Percentiles rank a stretch among this genome's conserved stretches.
Evolutionary conservation across 345 rosid genomes (phyloP).

Genomic region (Melaleuca alternifolia): DNA sequence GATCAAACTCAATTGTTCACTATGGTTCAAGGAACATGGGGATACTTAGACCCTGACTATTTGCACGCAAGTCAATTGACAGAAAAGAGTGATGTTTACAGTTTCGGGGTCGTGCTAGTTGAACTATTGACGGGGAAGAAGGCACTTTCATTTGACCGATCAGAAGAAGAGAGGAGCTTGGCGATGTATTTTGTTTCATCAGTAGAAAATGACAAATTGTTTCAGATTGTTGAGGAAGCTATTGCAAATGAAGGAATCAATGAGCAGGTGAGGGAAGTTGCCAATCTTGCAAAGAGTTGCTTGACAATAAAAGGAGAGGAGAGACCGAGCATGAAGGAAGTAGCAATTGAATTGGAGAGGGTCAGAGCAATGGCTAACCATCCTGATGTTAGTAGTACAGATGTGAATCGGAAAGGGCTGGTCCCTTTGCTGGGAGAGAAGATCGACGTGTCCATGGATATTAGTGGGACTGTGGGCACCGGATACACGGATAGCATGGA

Average conservation of each 20-base stretch:
- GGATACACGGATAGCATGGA: not conserved
- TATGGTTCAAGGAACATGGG: slow-evolving; percentile 31
- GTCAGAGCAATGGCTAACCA: not conserved
- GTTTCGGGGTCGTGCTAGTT: too few relatives aligned
- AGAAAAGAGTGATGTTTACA: too few relatives aligned
- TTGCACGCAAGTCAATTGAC: too few relatives aligned
- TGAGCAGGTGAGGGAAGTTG: slow-evolving; percentile 9
- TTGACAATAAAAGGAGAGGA: too few relatives aligned
- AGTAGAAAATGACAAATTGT: slow-evolving; percentile 4
- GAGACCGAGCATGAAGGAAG: slow-evolving; percentile 29
- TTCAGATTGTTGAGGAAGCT: slow-evolving; percentile 10
- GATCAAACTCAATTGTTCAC: slow-evolving; percentile 33
- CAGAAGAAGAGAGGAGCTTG: slow-evolving; percentile 19
- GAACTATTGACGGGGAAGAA: too few relatives aligned
- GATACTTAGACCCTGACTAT: slow-evolving; percentile 40
- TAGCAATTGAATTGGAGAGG: slow-evolving; percentile 13
- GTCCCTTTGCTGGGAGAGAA: not conserved
- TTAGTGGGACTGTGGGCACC: not conserved
- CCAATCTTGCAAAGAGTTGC: slow-evolving; percentile 13
- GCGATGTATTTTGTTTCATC: slow-evolving; percentile 12
- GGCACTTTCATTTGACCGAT: too few relatives aligned
- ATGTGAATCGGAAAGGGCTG: not conserved
- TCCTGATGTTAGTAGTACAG: not conserved
- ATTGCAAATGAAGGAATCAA: not conserved
- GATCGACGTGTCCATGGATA: not conserved